These are phyloP conservation scores for Trichoderma asperelloides DNA, from an alignment of 495 filamentous ascomycete genomes.

Conservation along the genomic window DNA sequence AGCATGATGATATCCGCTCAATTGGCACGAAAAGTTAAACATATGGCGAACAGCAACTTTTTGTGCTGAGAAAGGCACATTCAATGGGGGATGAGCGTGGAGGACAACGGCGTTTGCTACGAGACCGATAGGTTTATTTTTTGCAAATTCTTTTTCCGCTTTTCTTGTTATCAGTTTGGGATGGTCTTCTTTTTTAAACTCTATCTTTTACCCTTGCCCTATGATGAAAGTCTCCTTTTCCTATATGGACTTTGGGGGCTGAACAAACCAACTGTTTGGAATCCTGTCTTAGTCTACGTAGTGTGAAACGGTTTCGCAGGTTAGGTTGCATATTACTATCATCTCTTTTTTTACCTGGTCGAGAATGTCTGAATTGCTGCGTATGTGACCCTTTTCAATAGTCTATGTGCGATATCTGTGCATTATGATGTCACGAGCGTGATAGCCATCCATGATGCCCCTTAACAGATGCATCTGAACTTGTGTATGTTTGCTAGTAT, in stretches of 20 bases:
- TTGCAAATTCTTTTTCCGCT: background rate
- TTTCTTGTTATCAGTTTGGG: background rate
- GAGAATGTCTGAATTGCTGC: background rate
- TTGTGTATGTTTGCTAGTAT: background rate
- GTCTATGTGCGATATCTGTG: too few species aligned
- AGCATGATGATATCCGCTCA: background rate
- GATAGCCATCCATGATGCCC: background rate
- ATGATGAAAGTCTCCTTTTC: background rate
- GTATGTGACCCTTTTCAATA: background rate
- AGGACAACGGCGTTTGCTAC: conserved; percentile 2
- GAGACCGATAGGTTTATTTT: background rate
- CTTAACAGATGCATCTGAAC: background rate
- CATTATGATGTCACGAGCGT: background rate
- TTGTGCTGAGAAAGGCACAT: background rate
- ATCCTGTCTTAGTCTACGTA: background rate
- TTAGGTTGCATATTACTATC: background rate
- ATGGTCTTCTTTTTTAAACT: background rate
- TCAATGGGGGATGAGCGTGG: background rate
- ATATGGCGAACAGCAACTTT: background rate
- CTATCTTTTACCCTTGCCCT: background rate
- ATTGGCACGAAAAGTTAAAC: background rate
- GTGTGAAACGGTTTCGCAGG: background rate
- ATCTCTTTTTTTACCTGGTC: background rate
- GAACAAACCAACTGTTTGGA: background rate
- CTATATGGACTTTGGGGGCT: background rate